Base-by-base conservation (phyloP, 2,329 filamentous ascomycete genomes). In the Plectosphaerella plurivora region DNA sequence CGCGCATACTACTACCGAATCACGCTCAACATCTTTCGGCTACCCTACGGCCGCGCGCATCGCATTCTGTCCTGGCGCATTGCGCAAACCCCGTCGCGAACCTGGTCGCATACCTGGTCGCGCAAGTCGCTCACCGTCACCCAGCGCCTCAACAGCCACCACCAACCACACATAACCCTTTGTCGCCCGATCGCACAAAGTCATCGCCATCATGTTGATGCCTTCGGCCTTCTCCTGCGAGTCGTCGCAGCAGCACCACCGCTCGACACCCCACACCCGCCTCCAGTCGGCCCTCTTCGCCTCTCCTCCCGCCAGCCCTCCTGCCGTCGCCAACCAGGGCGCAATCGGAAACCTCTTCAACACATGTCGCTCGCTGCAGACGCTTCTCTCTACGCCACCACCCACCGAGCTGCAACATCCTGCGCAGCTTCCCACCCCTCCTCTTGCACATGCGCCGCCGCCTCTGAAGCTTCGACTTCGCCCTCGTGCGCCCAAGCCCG, bases 301-400 rank as follows among this genome's bases (percentile, higher is more conserved):
- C 56, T 84, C 82, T 50, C 83, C 83, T 48, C 82, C 82, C 51
- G 73, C 81, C 60, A 79, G 79, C 65, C 79, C 81, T 51, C 76
- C 78, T 6, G 69, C 73, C 28, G 61, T 71, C 45, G 74, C 73
- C 39, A 65, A 75, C 20, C 70, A 75, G 55, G 68, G 68, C 49
- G 69, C 77, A 18, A 69, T 83, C 58, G 73, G 72, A 63, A 79
- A 78, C 67, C 75, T 86, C 61, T 77, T 82, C 66, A 75, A 71
- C 55, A 79, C 81, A 46, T 86, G 82, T 64, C 81, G 80, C 65
- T 80, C 78, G 5, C 75, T 86, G 1, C 83, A 86, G 61, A 78
- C 77, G 3, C 79, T 85, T 61, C 74, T 85, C 54, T 68, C 74
- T 24, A 60, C 71, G 4, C 69, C 76, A 14, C 74, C 77, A 39